Base-by-base conservation (phyloP, 176 grass and related monocot genomes). In the Stipa capillata region DNA sequence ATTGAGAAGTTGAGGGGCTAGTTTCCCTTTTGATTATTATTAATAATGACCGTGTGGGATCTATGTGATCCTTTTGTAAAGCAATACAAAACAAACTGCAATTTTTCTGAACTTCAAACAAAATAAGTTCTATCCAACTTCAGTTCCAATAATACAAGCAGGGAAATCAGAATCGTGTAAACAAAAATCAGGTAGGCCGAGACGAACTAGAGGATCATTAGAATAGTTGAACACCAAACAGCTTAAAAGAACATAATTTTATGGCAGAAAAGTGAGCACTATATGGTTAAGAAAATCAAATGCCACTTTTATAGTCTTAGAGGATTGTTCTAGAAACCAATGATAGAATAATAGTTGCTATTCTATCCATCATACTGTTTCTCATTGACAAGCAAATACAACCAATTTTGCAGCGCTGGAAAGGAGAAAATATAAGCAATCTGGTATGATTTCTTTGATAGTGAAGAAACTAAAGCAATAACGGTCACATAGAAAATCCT, bases 381-480 rank as follows among this genome's bases (percentile, higher is more conserved):
- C 64, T 70, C 24, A 62, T 72, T 60, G 68, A 74, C 86, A 74
- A 66, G 59, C 68, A 73, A 88, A 83, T 41, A 59, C 74, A 33
- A 84, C 59, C 40, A 84, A 84, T 74, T 79, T 88, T 74, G 86
- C 75, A 68, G 49, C 8, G 59, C 86, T 79, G 80, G 74, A 83
- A 88, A 79, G 74, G 13, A 52, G 31, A 28, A 40, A 48, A 57
- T 65, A 17, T 21, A 66, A 79, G 23, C 32, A 83, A 39, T 49
- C 15, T 10, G 42, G 27, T 32, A 58, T 35, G 42, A 65, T 59
- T 65, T 68, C 20, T 79, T 59, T 16, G 67, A 74, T 56, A 79
- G 48, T 23, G 29, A 88, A 58, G 17, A 14, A 84, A 84, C 40
- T 52, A 79, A 79, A 41, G 33, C 33, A 60, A 65, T 17, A 76